Evolutionary conservation across 1,139 yeast genomes (phyloP), one percentile per base, ranked within the genome.

Genomic region (Pichia sp.): DNA sequence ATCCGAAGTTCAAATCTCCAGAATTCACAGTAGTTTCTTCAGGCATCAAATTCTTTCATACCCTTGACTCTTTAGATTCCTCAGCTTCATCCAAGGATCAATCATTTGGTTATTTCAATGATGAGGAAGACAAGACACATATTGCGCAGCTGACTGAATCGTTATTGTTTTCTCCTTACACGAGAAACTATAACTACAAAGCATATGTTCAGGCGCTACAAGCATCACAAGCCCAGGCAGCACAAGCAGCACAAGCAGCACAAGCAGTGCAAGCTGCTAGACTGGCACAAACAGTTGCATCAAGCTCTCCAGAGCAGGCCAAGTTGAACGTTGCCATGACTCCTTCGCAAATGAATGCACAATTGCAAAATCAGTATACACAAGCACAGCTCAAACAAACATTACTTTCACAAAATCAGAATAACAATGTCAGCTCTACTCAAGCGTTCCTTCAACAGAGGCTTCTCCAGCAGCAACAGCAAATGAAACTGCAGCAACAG

Each of bases 81-180:
- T 55, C 64, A 40, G 10, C 16, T 6, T 12, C 40, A 14, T 36
- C 16, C 7, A 55, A 43, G 9, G 58, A 56, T n/a, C 52, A 48
- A 29, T 52, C 58, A 0, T 50, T 61, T 53, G 51, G 58, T 4
- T 56, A 53, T 20, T 46, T 56, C 24, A 51, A 49, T 30, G 43
- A 53, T 20, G 60, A 56, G 14, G 63, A 62, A 31, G 58, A 51
- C 47, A 63, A 57, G 49, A 58, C 56, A 16, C 64, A 60, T 48
- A 57, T 67, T 60, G 48, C 58, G 41, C 58, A 56, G 16, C 53
- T 68, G 40, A 64, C 68, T 33, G 72, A 69, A 27, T 62, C 69
- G 29, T 52, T 68, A 38, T 55, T 69, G 36, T 58, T 68, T 68
- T 58, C 77, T 68, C 79, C 63, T 68, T 71, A 50, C 66, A 75